Base-by-base conservation (phyloP, 2,329 filamentous ascomycete species). In the Salinomyces thailandicus region DNA sequence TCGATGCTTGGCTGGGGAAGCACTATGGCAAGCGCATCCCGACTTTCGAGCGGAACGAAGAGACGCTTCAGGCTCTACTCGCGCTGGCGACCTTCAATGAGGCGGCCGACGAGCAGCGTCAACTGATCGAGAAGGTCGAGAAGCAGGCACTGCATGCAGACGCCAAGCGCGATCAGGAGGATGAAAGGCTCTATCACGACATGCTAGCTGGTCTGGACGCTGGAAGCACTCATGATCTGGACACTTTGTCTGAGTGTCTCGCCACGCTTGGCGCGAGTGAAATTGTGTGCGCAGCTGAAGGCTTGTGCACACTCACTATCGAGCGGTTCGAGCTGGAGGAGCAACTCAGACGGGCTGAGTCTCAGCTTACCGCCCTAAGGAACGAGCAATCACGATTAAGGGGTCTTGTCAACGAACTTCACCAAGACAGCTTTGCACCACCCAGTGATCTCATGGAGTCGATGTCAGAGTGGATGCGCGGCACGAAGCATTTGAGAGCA, bases 1-100 rank as follows among this genome's bases (percentile, higher is more conserved):
- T 95, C 48, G 85, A 93, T 61, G 68, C 69, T 50, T 96, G 89
- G 87, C 75, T 95, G 6, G 68, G 71, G 31, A 71, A 73, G 41
- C 82, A 82, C 53, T 83, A 82, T 48, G 72, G 74, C 18, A 73
- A 72, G 31, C 57, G 71, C 0, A 64, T 79, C 0, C 86, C 85
- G 0, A 56, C 69, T 1, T 94, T 94, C 58, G 89, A 96, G 63
- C 79, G 85, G 51, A 95, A 91, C 54, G 71, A 80, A 18, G 82
- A 89, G 31, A 95, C 87, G 0, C 68, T 94, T 33, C 79, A 77
- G 45, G 77, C 72, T 1, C 69, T 94, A 3, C 71, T 93, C 6
- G 73, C 79, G 17, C 69, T 94, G 5, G 82, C 82, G 14, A 68
- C 77, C 8, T 67, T 77, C 28, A 93, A 91, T 55, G 86, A 94